These are phyloP conservation scores for Crithidia sp. DNA, from an alignment of 208 protist species.

Conservation along the genomic window DNA sequence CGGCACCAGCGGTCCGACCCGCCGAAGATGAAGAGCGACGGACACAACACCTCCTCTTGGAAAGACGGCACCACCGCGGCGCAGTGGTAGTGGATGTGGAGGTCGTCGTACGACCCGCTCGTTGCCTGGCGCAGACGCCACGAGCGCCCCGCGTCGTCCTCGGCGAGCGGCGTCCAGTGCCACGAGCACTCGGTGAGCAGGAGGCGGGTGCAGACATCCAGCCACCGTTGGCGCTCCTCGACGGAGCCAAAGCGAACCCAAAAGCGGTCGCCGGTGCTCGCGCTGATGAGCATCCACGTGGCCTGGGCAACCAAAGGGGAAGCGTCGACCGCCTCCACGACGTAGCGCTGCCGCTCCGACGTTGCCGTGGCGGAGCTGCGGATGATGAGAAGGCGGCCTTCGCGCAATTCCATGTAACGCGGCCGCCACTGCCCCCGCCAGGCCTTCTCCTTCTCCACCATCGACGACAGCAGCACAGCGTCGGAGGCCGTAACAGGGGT, in stretches of 20 bases:
- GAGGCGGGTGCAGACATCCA: constrained; percentile 30
- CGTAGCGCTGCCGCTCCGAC: constrained; percentile 50
- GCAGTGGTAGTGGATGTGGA: constrained; percentile 65
- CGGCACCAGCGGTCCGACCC: constrained; percentile 41
- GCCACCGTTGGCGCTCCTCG: constrained; percentile 58
- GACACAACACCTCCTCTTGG: constrained; percentile 19
- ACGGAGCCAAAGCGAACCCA: constrained; percentile 63
- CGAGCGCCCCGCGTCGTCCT: constrained; percentile 28
- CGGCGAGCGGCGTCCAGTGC: constrained; percentile 60
- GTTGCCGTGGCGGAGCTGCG: constrained; percentile 24
- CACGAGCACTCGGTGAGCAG: constrained; percentile 50
- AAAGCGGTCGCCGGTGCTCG: constrained; percentile 63
- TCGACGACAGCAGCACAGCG: constrained; percentile 35
- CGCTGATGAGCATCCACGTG: constrained; percentile 55
- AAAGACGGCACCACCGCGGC: constrained; percentile 32
- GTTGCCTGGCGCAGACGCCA: constrained; percentile 27
- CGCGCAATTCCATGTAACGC: constrained; percentile 61
- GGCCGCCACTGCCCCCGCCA: constrained; percentile 70
- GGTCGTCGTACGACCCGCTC: constrained; percentile 37
- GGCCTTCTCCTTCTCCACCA: constrained; percentile 66
- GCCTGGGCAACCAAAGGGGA: constrained; percentile 29
- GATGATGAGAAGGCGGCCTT: constrained; percentile 63
- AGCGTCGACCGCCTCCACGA: constrained; percentile 54
- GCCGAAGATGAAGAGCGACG: constrained; percentile 51
- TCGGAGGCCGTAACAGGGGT: constrained; percentile 10